These are phyloP conservation scores for Liriodendron chinense DNA, from an alignment of 164 flowering plant species.

Conservation along the genomic window DNA sequence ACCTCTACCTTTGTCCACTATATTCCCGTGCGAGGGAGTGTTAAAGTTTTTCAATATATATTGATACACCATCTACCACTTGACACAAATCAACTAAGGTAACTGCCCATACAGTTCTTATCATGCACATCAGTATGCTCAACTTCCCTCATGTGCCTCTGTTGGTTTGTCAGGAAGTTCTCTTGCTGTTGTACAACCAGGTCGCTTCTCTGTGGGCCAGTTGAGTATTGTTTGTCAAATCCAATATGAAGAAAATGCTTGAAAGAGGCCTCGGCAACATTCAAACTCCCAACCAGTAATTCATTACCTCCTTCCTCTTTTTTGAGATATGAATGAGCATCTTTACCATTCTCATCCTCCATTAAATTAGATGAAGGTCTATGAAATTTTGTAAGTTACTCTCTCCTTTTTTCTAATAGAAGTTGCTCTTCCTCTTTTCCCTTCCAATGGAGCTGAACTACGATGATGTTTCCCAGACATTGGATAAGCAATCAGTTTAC, in stretches of 20 bases:
- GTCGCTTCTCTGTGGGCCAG: conserved; percentile 38
- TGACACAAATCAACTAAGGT: too few relatives aligned
- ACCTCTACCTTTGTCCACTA: too few relatives aligned
- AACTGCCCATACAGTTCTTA: conserved; percentile 16
- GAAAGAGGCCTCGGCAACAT: neutral
- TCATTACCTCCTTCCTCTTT: conserved; percentile 52
- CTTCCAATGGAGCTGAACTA: neutral
- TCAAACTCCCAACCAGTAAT: conserved; percentile 50
- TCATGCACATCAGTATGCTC: conserved; percentile 38
- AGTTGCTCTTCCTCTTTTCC: neutral
- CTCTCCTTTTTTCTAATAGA: too few relatives aligned
- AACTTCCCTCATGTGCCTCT: conserved; percentile 59
- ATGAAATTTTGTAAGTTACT: neutral
- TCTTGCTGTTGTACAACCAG: conserved; percentile 28
- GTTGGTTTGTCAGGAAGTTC: conserved; percentile 53
- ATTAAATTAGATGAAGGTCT: conserved; percentile 25
- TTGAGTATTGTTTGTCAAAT: conserved; percentile 37
- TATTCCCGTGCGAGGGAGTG: too few relatives aligned
- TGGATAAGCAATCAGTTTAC: too few relatives aligned
- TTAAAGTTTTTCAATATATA: too few relatives aligned
- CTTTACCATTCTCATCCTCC: conserved; percentile 87
- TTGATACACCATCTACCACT: too few relatives aligned
- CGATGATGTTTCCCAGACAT: too few relatives aligned
- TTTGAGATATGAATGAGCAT: conserved; percentile 54
- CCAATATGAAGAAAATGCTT: conserved; percentile 48